Base-by-base conservation (phyloP, 768 basidiomycete species). In the Stropharia rugosoannulata region DNA sequence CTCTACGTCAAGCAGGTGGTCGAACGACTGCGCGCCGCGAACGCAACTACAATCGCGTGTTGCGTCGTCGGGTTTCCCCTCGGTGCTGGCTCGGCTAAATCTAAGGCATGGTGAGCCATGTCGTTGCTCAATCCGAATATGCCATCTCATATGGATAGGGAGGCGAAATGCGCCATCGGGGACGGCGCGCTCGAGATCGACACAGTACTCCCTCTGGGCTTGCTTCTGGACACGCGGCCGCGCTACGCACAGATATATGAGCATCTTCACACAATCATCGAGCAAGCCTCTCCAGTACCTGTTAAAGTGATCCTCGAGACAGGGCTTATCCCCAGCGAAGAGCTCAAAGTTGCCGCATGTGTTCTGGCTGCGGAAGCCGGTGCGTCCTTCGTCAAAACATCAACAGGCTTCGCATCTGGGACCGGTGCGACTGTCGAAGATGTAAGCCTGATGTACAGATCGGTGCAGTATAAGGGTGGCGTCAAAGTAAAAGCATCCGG, bases 261-360 rank as follows among this genome's bases (percentile, higher is more conserved):
- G 0, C 79, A 81, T 54, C 74, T 82, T 44, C 55, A 58, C 12
- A 66, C 71, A 1, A 76, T 79, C 18, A 69, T 80, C 38, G 57
- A 60, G 2, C 68, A 75, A 0, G 70, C 73, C 1, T 51, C 56
- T 6, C 66, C 66, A 0, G 57, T 71, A 25, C 69, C 71, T 1
- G 76, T 81, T 43, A 81, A 83, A 57, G 80, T 82, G 38, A 83
- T 83, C 58, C 68, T 83, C 10, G 80, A 83, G 54, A 81, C 80
- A 1, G 68, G 71, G 4, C 69, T 80, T n/a, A 68, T 83, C 3
- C 70, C 75, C 3, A 72, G 74, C 19, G 68, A 71, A 19, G 71
- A 78, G 54, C 56, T 63, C 15, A 81, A 80, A 60, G 70, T 82
- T 22, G 76, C 77, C 0, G 80, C 75, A 2, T 76, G 72, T 3